phyloP scores from a whole-genome alignment of 2,329 filamentous ascomycete genomes.

The Cladosporium sp. region DNA sequence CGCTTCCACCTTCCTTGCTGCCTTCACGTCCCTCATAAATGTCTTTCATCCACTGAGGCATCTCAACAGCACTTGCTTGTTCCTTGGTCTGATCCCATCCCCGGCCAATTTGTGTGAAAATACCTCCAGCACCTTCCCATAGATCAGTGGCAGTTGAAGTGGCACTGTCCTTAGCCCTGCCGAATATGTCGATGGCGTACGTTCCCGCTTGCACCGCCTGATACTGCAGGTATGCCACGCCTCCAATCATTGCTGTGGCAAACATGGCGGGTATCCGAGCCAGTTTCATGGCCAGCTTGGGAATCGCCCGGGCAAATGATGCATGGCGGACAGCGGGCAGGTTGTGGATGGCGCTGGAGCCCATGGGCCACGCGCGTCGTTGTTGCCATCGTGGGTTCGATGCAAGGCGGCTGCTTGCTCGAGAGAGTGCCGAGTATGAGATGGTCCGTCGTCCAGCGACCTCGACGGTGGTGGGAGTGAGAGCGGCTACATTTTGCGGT shows the following conservation, averaged over 20 bases:
- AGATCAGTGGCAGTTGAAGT: conserved; percentile 68
- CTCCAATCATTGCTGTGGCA: conserved; percentile 82
- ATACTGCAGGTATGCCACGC: conserved; percentile 91
- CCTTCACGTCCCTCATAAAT: conserved; percentile 46
- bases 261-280: conserved; percentile 86
- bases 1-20: conserved; percentile 36
- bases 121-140: conserved; percentile 70
- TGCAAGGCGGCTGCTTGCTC: conserved; percentile 24
- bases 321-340: conserved; percentile 64
- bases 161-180: conserved; percentile 70
- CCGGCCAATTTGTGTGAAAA: conserved; percentile 75
- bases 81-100: conserved; percentile 87
- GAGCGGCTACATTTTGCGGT: conserved; percentile 33
- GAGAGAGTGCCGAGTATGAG: conserved; percentile 32
- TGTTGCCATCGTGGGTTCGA: conserved; percentile 29
- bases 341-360: conserved; percentile 81
- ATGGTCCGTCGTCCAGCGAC: conserved; percentile 30
- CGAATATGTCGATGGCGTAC: conserved; percentile 75
- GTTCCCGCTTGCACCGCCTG: conserved; percentile 82
- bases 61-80: conserved; percentile 48
- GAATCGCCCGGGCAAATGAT: conserved; percentile 69
- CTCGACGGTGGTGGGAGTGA: conserved; percentile 25
- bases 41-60: conserved; percentile 76
- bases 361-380: conserved; percentile 73
- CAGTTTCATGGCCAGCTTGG: conserved; percentile 89